A percentile compares a stretch with the other conserved stretches of the same genome.
These are phyloP conservation scores for Ailanthus altissimus DNA, from an alignment of 345 rosid genomes.

Conservation along the genomic window DNA sequence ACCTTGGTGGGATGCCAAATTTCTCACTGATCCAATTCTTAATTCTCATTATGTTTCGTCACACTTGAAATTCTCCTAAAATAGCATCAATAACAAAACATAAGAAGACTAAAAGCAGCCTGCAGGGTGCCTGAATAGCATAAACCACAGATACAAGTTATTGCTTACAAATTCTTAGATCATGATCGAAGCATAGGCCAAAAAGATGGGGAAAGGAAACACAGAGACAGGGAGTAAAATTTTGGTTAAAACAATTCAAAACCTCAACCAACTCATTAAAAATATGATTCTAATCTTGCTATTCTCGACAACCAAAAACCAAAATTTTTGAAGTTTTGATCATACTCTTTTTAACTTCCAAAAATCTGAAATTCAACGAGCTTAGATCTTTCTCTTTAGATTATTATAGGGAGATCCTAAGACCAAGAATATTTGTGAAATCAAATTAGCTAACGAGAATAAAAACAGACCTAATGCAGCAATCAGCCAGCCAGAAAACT, in stretches of 20 bases:
- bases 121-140: slow-evolving; percentile 18
- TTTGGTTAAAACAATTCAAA: too few relatives aligned
- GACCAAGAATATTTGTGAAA: not conserved
- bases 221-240: too few relatives aligned
- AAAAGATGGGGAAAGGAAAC: too few relatives aligned
- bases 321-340: too few relatives aligned
- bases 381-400: too few relatives aligned
- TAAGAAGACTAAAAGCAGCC: slow-evolving; percentile 21
- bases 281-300: too few relatives aligned
- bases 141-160: not conserved
- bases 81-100: slow-evolving; percentile 17
- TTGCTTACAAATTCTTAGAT: not conserved
- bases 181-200: slow-evolving; percentile 13
- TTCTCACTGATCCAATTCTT: slow-evolving; percentile 46
- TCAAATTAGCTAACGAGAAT: not conserved
- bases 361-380: too few relatives aligned
- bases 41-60: slow-evolving; percentile 45
- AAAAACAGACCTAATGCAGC: slow-evolving; percentile 11
- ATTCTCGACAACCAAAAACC: too few relatives aligned
- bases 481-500: slow-evolving; percentile 14
- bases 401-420: too few relatives aligned
- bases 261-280: too few relatives aligned
- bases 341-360: too few relatives aligned
- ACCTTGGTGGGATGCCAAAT: slow-evolving; percentile 34
- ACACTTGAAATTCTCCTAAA: slow-evolving; percentile 36